phyloP scores from a whole-genome alignment of 179 eudicot species.

The Gypsophila paniculata region DNA sequence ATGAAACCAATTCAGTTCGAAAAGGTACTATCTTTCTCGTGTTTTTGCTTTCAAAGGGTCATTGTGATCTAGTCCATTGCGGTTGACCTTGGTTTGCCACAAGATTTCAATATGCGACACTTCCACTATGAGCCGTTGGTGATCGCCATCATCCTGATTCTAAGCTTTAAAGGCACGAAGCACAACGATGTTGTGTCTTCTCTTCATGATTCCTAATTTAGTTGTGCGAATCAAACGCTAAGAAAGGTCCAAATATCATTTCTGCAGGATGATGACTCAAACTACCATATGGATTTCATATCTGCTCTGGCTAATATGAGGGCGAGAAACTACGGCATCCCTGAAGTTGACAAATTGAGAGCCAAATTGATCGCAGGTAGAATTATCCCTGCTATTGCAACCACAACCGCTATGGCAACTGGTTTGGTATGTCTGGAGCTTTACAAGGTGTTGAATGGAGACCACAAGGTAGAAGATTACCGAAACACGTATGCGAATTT shows the following conservation, averaged over 20 bases:
- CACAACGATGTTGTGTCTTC: background rate
- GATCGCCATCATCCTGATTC: too few relatives aligned
- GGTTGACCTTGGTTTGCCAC: background rate
- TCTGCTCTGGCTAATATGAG: constrained; percentile 49
- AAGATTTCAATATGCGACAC: background rate
- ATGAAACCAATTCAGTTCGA: constrained; percentile 95
- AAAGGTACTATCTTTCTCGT: constrained; percentile 46
- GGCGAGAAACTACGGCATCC: constrained; percentile 47
- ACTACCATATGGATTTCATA: constrained; percentile 49
- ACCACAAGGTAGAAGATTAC: constrained; percentile 45
- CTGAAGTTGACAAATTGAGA: constrained; percentile 46
- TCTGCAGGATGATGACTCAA: constrained; percentile 47
- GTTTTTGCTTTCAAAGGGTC: background rate
- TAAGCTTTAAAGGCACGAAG: too few relatives aligned
- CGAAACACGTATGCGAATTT: constrained; percentile 45
- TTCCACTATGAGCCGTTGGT: too few relatives aligned
- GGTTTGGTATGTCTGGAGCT: constrained; percentile 52
- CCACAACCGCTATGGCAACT: constrained; percentile 42
- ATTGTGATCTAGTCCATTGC: background rate
- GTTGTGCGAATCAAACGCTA: background rate
- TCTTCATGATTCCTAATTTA: background rate
- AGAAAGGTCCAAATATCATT: background rate
- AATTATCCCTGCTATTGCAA: constrained; percentile 47
- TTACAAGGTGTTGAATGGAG: constrained; percentile 41
- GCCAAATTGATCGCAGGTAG: constrained; percentile 49